These are phyloP conservation scores for Exobasidium cylindrosporum DNA, from an alignment of 1,284 basidiomycete species.

Conservation along the genomic window DNA sequence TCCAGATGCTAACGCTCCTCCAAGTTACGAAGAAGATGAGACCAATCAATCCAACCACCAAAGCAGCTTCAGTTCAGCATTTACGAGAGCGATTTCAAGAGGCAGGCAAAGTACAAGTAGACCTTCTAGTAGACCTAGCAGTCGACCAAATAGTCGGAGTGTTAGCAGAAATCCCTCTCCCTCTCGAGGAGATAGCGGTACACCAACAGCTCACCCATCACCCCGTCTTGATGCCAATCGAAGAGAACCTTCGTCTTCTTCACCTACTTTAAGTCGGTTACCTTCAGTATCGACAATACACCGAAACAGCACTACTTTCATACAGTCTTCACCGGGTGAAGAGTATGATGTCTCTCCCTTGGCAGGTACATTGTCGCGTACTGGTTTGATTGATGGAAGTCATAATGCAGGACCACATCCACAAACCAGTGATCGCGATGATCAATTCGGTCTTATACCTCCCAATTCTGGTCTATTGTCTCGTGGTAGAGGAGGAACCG, in stretches of 20 bases:
- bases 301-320: neutral
- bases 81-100: conserved; percentile 35
- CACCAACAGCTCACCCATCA: neutral
- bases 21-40: conserved; percentile 7
- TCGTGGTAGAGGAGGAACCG: conserved; percentile 4
- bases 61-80: conserved; percentile 31
- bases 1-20: neutral
- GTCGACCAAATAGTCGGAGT: conserved; percentile 6
- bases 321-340: neutral
- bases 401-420: neutral
- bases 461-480: neutral
- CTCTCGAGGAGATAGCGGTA: neutral
- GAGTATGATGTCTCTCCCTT: neutral
- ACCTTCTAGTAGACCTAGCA: neutral
- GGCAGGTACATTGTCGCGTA: conserved; percentile 2
- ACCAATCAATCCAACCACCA: neutral
- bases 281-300: neutral
- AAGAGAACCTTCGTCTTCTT: neutral
- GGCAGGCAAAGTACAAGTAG: conserved; percentile 19
- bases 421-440: neutral
- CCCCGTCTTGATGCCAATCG: neutral
- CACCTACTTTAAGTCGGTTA: neutral
- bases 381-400: neutral
- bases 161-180: conserved; percentile 9
- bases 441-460: conserved; percentile 2